Base-by-base conservation (phyloP, 495 filamentous ascomycete species). In the Hypoxylon lienhwacheense region DNA sequence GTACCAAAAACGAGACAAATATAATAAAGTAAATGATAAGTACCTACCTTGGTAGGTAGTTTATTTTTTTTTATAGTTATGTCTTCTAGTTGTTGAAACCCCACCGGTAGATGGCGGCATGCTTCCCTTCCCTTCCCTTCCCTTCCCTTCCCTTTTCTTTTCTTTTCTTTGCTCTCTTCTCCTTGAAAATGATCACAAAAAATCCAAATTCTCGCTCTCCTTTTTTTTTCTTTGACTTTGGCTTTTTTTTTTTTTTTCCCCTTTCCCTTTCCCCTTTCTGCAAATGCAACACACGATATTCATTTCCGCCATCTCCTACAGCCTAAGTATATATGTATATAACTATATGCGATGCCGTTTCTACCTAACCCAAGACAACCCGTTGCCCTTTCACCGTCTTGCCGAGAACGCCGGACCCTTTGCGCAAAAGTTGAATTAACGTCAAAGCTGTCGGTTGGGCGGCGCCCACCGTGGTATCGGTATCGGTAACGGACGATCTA, bases 341-440 rank as follows among this genome's bases (percentile, higher is more conserved):
- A n/a, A n/a, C n/a, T n/a, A n/a, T n/a, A n/a, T n/a, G n/a, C n/a
- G n/a, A n/a, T n/a, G n/a, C n/a, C n/a, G n/a, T 44, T 44, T 19
- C 25, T 32, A 45, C 37, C 19, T 45, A 32, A 8, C 41, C 26
- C n/a, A n/a, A n/a, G n/a, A n/a, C n/a, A n/a, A n/a, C n/a, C n/a
- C n/a, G n/a, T 34, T 25, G 43, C 47, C 29, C 16, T 34, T 20
- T 45, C 53, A 48, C 41, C 22, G 19, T 45, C 41, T 29, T 45
- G 25, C 26, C 25, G 25, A 31, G 16, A 67, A 67, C 62, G 65
- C 65, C 65, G 62, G 47, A 52, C n/a, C 55, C 62, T 67, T 67
- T 67, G 65, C 65, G 65, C 47, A 33, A 65, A n/a, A 61, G 65
- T 67, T 67, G 65, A 67, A 62, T n/a, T 67, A 67, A 67, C 65